Evolutionary conservation across 2,329 filamentous ascomycete species (phyloP).

Genomic region (Fusarium goolgardi): DNA sequence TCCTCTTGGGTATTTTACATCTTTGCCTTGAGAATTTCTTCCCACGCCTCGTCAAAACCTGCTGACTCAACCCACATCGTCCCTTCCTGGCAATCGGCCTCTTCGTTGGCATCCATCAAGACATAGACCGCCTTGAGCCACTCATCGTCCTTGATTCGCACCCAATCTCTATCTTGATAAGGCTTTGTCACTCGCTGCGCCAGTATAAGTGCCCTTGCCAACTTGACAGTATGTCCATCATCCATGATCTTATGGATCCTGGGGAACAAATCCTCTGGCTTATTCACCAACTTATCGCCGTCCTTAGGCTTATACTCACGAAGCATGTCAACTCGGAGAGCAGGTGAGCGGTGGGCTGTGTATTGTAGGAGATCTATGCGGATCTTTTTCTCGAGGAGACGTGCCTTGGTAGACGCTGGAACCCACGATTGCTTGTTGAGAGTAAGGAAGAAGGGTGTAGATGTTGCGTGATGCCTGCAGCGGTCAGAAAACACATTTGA

Average conservation of each 20-base stretch:
- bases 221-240: conserved; percentile 85
- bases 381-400: conserved; percentile 85
- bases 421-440: conserved; percentile 73
- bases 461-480: conserved; percentile 79
- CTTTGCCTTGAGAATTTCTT: conserved; percentile 51
- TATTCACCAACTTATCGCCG: conserved; percentile 56
- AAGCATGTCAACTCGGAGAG: conserved; percentile 70
- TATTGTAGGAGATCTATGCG: conserved; percentile 81
- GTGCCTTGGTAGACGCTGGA: conserved; percentile 67
- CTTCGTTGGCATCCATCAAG: conserved; percentile 71
- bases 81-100: conserved; percentile 49
- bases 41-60: conserved; percentile 76
- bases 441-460: conserved; percentile 76
- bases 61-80: conserved; percentile 69
- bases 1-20: conserved; percentile 21
- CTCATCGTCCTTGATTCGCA: conserved; percentile 65
- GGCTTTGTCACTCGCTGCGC: conserved; percentile 64
- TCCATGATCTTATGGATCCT: conserved; percentile 67
- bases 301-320: conserved; percentile 66
- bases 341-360: conserved; percentile 72
- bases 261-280: conserved; percentile 61
- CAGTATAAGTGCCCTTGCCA: conserved; percentile 75
- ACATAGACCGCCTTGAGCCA: conserved; percentile 73
- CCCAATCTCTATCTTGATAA: conserved; percentile 61
- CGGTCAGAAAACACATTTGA: conserved; percentile 5